Evolutionary conservation across 148 eudicot genomes (phyloP).

Genomic region (Euryodendron excelsum): DNA sequence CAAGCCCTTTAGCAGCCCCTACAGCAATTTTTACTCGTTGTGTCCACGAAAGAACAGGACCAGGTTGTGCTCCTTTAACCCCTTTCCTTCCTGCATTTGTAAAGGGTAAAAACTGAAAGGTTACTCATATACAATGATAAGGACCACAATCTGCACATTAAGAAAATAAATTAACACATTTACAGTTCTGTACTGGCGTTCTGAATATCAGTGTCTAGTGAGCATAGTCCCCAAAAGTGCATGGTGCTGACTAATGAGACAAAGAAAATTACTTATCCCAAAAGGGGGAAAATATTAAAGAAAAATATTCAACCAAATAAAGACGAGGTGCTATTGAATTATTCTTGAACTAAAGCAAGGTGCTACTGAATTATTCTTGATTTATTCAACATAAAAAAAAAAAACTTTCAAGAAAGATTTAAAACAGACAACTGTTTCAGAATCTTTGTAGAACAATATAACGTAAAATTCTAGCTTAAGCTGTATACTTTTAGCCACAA

Average conservation of each 20-base stretch:
- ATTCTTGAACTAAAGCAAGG: background rate
- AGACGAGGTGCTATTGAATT: background rate
- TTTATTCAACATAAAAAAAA: no score
- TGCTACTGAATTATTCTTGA: no score
- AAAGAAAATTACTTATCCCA: background rate
- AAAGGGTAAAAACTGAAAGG: background rate
- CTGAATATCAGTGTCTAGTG: background rate
- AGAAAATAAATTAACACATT: no score
- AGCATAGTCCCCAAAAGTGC: background rate
- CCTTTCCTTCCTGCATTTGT: conserved; percentile 50
- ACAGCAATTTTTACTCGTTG: conserved; percentile 67
- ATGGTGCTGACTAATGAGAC: background rate
- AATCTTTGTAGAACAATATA: background rate
- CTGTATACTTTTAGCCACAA: background rate
- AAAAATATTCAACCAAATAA: no score
- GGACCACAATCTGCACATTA: background rate
- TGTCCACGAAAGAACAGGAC: conserved; percentile 64
- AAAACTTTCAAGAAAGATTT: no score
- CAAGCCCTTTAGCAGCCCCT: conserved; percentile 73
- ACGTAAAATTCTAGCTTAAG: background rate
- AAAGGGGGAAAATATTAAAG: background rate
- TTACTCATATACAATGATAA: background rate
- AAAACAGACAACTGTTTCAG: background rate
- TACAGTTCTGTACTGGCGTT: no score
- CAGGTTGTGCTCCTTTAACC: conserved; percentile 63